Evolutionary conservation across 73 alveolate genomes (phyloP), one percentile per base, ranked within the genome.

Genomic region (Paramecium biaurelia): DNA sequence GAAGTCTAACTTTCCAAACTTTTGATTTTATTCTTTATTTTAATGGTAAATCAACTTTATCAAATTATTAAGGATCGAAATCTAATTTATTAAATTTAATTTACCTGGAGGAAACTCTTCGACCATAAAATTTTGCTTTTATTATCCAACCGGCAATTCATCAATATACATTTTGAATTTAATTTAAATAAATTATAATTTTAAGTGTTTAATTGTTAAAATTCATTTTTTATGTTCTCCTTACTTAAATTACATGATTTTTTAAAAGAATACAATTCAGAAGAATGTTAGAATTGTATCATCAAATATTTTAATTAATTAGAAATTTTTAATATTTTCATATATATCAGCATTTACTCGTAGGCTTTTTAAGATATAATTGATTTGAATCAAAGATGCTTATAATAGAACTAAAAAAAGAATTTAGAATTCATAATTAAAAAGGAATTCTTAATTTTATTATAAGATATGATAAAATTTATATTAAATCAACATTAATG

Each of bases 111-210:
- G 87, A 18, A 35, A 74, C 59, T 74, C 87, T 5, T 74, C 87
- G n/a, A 74, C n/a, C 47, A 21, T 26, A 9, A 67, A 74, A 21
- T 21, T 24, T 59, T 74, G 15, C 23, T 74, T 74, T 14, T 32
- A 32, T 30, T 74, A 74, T n/a, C 87, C 87, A 30, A 74, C 87
- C 41, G 87, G 87, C 18, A 74, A 35, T 74, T 74, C 87, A 74
- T 74, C 87, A 11, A 30, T 67, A 2, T 30, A 9, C 84, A 67
- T 67, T 67, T 67, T 67, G 38, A 30, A 67, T 67, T 67, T 67
- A 53, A 15, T 53, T 53, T 5, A 15, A 53, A 5, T 1, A 53
- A 18, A 53, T 18, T 18, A 18, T 53, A 38, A 38, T 38, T 38
- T 38, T 38, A 38, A 38, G 47, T 38, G 8, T 38, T 7, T 38